phyloP scores from a whole-genome alignment of 192 early-diverging fungal genomes.

The Coemansia sp. region DNA sequence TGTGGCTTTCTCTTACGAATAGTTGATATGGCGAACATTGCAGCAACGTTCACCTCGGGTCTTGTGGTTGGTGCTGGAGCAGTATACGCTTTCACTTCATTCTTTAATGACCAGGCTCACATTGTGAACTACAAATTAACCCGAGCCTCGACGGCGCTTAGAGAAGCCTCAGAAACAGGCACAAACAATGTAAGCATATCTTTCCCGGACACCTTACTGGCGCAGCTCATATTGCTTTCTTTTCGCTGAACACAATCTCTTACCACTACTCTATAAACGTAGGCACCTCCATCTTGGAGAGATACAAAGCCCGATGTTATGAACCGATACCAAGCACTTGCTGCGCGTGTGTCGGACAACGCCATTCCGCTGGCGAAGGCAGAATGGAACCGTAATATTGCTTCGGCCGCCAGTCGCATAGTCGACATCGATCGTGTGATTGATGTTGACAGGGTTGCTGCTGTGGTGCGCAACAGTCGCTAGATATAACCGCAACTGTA shows the following conservation, averaged over 20 bases:
- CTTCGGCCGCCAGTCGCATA: constrained; percentile 11
- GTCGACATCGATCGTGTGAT: constrained; percentile 16
- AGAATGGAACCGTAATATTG: constrained; percentile 35
- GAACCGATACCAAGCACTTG: constrained; percentile 27
- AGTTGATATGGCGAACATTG: constrained; percentile 42
- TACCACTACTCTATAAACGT: neutral
- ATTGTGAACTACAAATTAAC: constrained; percentile 32
- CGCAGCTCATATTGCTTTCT: too few relatives aligned
- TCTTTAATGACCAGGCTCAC: constrained; percentile 34
- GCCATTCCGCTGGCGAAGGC: constrained; percentile 45
- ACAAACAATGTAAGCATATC: neutral
- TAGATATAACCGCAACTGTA: neutral
- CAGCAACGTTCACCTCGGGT: constrained; percentile 41
- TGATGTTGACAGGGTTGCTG: constrained; percentile 15
- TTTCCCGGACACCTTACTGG: too few relatives aligned
- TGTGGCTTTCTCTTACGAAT: neutral
- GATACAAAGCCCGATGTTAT: constrained; percentile 22
- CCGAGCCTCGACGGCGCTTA: constrained; percentile 30
- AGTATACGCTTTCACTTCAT: constrained; percentile 38
- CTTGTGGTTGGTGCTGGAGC: constrained; percentile 44
- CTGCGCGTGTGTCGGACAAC: constrained; percentile 29
- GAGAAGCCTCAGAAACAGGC: constrained; percentile 4
- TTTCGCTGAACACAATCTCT: neutral
- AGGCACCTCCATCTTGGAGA: constrained; percentile 20
- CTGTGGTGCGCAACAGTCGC: neutral